Evolutionary conservation across 371 early-diverging fungal species (phyloP).

Genomic region (Circinella minor): DNA sequence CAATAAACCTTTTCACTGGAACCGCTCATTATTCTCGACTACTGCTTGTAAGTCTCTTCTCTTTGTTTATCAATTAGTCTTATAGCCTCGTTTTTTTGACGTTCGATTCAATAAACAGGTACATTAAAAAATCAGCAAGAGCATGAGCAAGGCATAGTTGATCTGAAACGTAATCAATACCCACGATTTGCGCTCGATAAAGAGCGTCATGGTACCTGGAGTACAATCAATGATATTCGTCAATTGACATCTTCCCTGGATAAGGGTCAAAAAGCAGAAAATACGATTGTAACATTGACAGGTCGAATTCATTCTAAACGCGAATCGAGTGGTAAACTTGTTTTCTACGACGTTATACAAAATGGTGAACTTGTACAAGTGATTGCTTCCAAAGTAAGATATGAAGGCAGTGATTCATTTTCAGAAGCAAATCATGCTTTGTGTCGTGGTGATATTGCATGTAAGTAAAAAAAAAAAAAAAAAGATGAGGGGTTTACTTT

Average conservation of each 20-base stretch:
- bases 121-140: slow-evolving; percentile 3
- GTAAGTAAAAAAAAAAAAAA: slow-evolving; percentile 37
- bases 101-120: background rate
- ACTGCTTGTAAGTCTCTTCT: background rate
- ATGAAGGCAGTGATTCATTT: slow-evolving; percentile 52
- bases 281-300: slow-evolving; percentile 36
- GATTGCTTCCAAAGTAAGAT: slow-evolving; percentile 62
- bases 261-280: slow-evolving; percentile 41
- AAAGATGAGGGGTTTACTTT: background rate
- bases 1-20: background rate
- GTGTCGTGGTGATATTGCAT: slow-evolving; percentile 70
- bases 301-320: slow-evolving; percentile 71
- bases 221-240: slow-evolving; percentile 32
- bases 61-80: background rate
- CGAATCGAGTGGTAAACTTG: slow-evolving; percentile 72
- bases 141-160: background rate
- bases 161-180: slow-evolving; percentile 20
- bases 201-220: slow-evolving; percentile 33
- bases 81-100: background rate
- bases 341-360: slow-evolving; percentile 76
- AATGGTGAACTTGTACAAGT: slow-evolving; percentile 71
- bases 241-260: slow-evolving; percentile 19
- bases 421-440: slow-evolving; percentile 42
- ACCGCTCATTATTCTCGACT: background rate
- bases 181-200: slow-evolving; percentile 39